Conservation (phyloP, 768 basidiomycete species). For the Pisolithus tinctorius region DNA sequence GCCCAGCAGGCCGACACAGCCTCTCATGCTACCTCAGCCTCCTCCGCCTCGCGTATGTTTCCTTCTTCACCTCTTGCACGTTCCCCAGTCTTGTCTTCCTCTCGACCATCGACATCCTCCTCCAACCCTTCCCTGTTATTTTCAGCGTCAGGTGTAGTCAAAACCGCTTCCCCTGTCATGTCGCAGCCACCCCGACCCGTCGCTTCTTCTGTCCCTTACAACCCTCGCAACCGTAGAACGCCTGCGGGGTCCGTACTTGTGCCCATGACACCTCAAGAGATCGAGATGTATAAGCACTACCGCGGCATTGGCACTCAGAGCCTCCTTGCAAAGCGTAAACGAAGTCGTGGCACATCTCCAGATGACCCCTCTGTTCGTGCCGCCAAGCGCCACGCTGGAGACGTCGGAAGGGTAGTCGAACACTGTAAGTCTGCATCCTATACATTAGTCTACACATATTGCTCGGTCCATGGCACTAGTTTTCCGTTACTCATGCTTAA, state of each 20-base stretch:
- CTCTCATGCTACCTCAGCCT: slow-evolving; percentile 7
- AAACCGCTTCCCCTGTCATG: slow-evolving; percentile 29
- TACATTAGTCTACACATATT: background rate
- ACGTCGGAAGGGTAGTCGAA: slow-evolving; percentile 64
- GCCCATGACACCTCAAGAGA: slow-evolving; percentile 58
- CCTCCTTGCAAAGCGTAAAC: slow-evolving; percentile 47
- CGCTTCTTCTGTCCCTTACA: slow-evolving; percentile 49
- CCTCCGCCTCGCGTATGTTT: slow-evolving; percentile 15
- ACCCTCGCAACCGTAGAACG: slow-evolving; percentile 54
- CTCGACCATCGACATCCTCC: slow-evolving; percentile 34
- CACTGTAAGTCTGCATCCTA: slow-evolving; percentile 55
- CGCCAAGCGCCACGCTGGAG: slow-evolving; percentile 52
- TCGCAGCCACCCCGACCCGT: slow-evolving; percentile 17
- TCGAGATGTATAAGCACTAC: slow-evolving; percentile 50
- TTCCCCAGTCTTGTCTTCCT: slow-evolving; percentile 19
- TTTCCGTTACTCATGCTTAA: slow-evolving; percentile 5
- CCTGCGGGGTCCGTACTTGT: slow-evolving; percentile 55
- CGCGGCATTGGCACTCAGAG: slow-evolving; percentile 50
- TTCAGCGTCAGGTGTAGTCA: slow-evolving; percentile 18
- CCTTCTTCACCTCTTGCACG: slow-evolving; percentile 26
- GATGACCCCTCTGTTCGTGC: slow-evolving; percentile 36
- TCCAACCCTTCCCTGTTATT: slow-evolving; percentile 20
- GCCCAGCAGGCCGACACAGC: slow-evolving; percentile 16
- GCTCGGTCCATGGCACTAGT: background rate
- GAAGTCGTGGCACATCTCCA: slow-evolving; percentile 32